These are phyloP conservation scores for Verbascum thapsus DNA, from an alignment of 257 asterid genomes.

Conservation along the genomic window DNA sequence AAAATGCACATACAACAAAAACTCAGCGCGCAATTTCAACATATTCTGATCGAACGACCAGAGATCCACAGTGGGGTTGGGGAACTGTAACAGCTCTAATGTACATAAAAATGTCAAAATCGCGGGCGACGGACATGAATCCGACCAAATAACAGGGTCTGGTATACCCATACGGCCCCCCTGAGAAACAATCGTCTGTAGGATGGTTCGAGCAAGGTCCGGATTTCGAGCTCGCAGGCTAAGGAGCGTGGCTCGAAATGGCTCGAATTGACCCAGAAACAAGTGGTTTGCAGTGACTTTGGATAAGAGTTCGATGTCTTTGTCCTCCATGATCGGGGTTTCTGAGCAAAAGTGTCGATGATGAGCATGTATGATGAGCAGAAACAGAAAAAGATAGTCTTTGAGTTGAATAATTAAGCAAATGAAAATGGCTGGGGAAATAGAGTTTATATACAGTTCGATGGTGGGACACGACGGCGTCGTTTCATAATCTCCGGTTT, in stretches of 20 bases:
- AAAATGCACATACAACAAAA: conserved; percentile 64
- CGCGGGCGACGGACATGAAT: conserved; percentile 80
- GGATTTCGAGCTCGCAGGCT: conserved; percentile 82
- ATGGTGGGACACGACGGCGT: too few species aligned
- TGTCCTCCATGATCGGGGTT: conserved; percentile 58
- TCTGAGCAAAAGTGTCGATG: conserved; percentile 25
- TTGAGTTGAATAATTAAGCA: too few species aligned
- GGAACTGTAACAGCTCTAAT: conserved; percentile 74
- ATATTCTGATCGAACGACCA: conserved; percentile 72
- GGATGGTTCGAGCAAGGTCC: conserved; percentile 67
- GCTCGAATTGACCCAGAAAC: conserved; percentile 87
- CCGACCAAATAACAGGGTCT: conserved; percentile 75
- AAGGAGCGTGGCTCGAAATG: conserved; percentile 80
- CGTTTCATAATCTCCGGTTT: too few species aligned
- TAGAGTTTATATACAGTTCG: too few species aligned
- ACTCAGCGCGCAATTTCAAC: conserved; percentile 82
- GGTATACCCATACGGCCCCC: conserved; percentile 64
- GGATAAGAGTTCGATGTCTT: conserved; percentile 66
- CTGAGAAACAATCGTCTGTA: conserved; percentile 65
- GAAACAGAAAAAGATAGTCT: too few species aligned
- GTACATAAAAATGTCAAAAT: conserved; percentile 71
- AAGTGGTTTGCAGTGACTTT: conserved; percentile 74
- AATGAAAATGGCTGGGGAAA: too few species aligned
- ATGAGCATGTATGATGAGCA: conserved; percentile 33
- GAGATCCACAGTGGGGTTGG: conserved; percentile 62